Evolutionary conservation across 2,329 filamentous ascomycete genomes (phyloP), one percentile per base, ranked within the genome.

Genomic region (Sporothrix schenckii): DNA sequence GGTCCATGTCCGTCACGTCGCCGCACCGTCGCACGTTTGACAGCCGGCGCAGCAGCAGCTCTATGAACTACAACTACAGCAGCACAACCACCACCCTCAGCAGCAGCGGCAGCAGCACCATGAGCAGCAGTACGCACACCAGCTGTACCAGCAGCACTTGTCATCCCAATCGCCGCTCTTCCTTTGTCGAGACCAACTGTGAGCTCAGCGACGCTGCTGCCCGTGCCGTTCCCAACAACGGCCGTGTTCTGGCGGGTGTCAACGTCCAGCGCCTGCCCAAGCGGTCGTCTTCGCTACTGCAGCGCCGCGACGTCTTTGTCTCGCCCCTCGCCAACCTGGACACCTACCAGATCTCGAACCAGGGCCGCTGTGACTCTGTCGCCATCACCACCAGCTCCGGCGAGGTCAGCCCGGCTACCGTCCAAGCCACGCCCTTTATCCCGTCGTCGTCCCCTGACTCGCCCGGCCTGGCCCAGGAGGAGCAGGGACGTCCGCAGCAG

Each of bases 201-300:
- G 49, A 54, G 16, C 47, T 30, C 7, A 52, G 30, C 24, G 68
- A 69, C n/a, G 47, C 53, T 7, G 39, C 47, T 6, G 21, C 54
- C 7, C 53, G 54, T 61, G 67, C 54, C 14, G 54, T 53, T 24
- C 54, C 67, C 52, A 34, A 61, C 44, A 50, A 50, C 9, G 66
- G 53, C 53, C 50, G 67, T 58, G 11, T 49, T 19, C 60, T 69
- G 68, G 65, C 21, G 9, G 39, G 66, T 52, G 68, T 63, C 69
- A 60, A 66, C 41, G 56, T 69, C n/a, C 72, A 71, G 21, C 69
- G 70, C 16, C 58, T 72, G 6, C 74, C 74, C 14, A 70, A 69
- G 44, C 72, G 75, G 14, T 72, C 73, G 2, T 74, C 74, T 1
- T 76, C 76, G 9, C 70, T 76, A 4, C 65, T 68, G 50, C 69